Percentiles rank a stretch among this genome's conserved stretches.
These are phyloP conservation scores for Citrus medica DNA, from an alignment of 345 rosid species.

Conservation along the genomic window DNA sequence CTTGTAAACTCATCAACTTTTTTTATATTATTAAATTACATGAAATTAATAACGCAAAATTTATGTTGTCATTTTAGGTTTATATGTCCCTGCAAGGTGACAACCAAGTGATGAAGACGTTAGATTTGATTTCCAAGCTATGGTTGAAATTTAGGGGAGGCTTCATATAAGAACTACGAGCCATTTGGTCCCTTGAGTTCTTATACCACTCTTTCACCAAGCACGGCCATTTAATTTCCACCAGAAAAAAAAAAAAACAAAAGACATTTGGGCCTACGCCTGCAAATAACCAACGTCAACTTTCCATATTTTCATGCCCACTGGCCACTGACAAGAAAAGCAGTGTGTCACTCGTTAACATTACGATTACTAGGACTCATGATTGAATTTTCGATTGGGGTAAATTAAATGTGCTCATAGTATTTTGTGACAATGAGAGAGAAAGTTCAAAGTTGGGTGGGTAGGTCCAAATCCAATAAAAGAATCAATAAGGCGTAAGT, in stretches of 20 bases:
- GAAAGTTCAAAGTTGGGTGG: neutral
- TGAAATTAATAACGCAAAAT: too few species aligned
- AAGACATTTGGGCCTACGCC: slow-evolving; percentile 26
- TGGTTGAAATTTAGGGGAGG: slow-evolving; percentile 2
- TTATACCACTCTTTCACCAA: neutral
- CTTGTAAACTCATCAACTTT: too few species aligned
- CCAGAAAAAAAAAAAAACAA: slow-evolving; percentile 20
- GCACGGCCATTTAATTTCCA: neutral
- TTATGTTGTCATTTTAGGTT: too few species aligned
- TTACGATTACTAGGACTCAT: neutral
- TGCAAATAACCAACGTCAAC: slow-evolving; percentile 6
- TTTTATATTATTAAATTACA: too few species aligned
- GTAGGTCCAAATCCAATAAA: slow-evolving; percentile 11
- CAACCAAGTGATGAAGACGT: neutral
- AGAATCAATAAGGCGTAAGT: neutral
- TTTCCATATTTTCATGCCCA: neutral
- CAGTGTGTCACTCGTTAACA: neutral
- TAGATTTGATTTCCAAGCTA: neutral
- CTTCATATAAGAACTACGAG: neutral
- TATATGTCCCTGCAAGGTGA: neutral
- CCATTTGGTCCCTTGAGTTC: neutral
- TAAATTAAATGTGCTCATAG: neutral
- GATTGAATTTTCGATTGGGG: neutral
- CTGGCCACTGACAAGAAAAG: neutral
- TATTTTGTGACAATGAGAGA: neutral